Evolutionary conservation across 805 yeast species (phyloP), one percentile per base, ranked within the genome.

Genomic region (Nakazawaea anatomiae): DNA sequence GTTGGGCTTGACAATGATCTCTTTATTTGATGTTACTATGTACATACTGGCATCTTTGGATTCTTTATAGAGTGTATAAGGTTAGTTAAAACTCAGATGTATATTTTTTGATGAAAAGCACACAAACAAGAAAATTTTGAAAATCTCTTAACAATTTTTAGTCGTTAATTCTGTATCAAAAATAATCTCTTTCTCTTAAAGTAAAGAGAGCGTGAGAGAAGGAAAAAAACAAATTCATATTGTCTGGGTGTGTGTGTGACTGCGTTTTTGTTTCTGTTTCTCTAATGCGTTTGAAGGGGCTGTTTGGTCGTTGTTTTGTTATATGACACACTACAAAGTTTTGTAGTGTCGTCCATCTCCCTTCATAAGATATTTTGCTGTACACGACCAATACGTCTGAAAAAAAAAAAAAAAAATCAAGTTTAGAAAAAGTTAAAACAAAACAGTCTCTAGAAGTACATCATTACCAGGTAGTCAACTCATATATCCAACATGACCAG

Each of bases 401-500:
- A 32, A 32, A 32, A 32, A 32, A 32, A 32, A 11, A 32, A 8
- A 2, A 2, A 32, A 32, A 32, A n/a, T n/a, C n/a, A n/a, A 32
- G 11, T 32, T 32, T 9, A 32, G 35, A 32, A 32, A 32, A 32
- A 32, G 8, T 32, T 32, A 35, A 28, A 45, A 45, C 25, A 18
- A 18, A 18, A 18, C 25, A 18, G 25, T 18, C 25, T 25, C 34
- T 45, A 36, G 14, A 14, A 10, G 30, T 18, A 28, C 36, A 44
- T 14, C n/a, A 7, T 34, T 4, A 44, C n/a, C 40, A 38, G 8
- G 18, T 38, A 38, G n/a, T 14, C 18, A 45, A 38, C 10, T n/a
- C 6, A n/a, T 27, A 27, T 7, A 41, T 25, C 12, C 32, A 41
- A 4, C 42, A 38, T 91, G 97, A 89, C 97, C 75, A 91, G 97